A percentile compares a stretch with the other conserved stretches of the same genome.
Conservation (phyloP, 768 basidiomycete species). For the Auriscalpium vulgare region DNA sequence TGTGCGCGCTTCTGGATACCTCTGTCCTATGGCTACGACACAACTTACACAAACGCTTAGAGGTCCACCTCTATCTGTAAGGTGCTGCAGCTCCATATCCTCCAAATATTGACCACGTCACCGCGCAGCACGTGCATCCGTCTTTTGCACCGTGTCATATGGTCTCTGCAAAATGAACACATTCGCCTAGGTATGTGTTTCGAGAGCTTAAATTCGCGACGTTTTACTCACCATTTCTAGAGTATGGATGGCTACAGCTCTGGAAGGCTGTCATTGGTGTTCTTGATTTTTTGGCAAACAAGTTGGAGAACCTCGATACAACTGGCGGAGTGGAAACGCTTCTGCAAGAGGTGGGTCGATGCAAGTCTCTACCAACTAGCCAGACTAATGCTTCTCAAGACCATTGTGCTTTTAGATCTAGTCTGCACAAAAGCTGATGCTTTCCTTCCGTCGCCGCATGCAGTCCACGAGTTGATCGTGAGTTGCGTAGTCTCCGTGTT, state of each 20-base stretch:
- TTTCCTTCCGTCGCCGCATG: constrained; percentile 44
- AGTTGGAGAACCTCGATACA: constrained; percentile 42
- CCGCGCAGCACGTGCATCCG: constrained; percentile 42
- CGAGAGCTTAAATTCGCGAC: not conserved
- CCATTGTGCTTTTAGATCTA: constrained; percentile 45
- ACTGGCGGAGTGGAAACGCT: constrained; percentile 47
- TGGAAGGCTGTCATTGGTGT: constrained; percentile 53
- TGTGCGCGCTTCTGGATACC: constrained; percentile 60
- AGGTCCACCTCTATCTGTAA: constrained; percentile 50
- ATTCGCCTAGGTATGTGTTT: constrained; percentile 42
- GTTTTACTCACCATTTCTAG: constrained; percentile 25
- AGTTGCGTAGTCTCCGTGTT: constrained; percentile 18
- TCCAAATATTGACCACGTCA: not conserved
- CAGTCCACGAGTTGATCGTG: constrained; percentile 57
- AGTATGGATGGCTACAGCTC: constrained; percentile 58
- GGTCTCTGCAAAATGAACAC: constrained; percentile 46
- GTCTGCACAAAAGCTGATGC: constrained; percentile 43
- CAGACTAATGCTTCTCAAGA: constrained; percentile 25
- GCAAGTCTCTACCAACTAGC: not conserved
- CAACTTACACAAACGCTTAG: constrained; percentile 56
- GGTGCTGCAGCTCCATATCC: constrained; percentile 14
- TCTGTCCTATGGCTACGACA: constrained; percentile 65
- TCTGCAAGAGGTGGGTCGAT: constrained; percentile 39
- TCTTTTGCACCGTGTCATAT: constrained; percentile 46
- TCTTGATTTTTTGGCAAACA: constrained; percentile 48